Evolutionary conservation across 441 rosid species (phyloP).

Genomic region (Gossypium schwendimanii): DNA sequence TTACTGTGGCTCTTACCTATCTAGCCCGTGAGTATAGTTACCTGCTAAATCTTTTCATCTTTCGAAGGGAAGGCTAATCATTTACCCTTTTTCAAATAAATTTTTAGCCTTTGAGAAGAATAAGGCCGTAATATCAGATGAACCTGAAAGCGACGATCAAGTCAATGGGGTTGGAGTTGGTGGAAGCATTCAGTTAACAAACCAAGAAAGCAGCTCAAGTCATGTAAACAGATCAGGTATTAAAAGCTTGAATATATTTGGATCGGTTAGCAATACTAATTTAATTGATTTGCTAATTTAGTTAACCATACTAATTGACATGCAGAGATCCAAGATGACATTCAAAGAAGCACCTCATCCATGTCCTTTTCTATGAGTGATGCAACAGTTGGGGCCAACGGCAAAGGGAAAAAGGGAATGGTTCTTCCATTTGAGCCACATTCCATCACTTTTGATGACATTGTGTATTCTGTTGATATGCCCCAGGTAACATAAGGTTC

Average conservation of each 20-base stretch:
- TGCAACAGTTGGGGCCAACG: not conserved
- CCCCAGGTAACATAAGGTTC: conserved; percentile 76
- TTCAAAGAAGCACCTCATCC: conserved; percentile 4
- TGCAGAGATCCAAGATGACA: conserved; percentile 33
- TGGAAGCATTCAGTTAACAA: conserved; percentile 30
- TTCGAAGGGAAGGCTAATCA: not conserved
- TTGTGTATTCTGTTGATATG: conserved; percentile 41
- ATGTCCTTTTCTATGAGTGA: conserved; percentile 5
- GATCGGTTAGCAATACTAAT: conserved; percentile 24
- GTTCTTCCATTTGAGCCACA: conserved; percentile 83
- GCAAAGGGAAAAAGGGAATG: conserved; percentile 28
- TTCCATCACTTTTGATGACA: conserved; percentile 52
- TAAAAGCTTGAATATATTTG: not conserved
- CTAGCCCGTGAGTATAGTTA: conserved; percentile 8
- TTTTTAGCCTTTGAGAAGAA: conserved; percentile 53
- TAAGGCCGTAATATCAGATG: conserved; percentile 43
- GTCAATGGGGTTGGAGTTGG: conserved; percentile 15
- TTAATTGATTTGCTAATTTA: conserved; percentile 16
- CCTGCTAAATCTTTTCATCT: not conserved
- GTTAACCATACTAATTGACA: conserved; percentile 26
- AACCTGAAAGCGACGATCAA: conserved; percentile 22
- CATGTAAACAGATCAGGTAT: conserved; percentile 19
- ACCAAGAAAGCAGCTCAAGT: not conserved
- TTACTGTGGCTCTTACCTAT: conserved; percentile 5
- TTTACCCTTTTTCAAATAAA: not conserved